phyloP scores from a whole-genome alignment of 148 eudicot genomes.

The Persicaria tinctoria region DNA sequence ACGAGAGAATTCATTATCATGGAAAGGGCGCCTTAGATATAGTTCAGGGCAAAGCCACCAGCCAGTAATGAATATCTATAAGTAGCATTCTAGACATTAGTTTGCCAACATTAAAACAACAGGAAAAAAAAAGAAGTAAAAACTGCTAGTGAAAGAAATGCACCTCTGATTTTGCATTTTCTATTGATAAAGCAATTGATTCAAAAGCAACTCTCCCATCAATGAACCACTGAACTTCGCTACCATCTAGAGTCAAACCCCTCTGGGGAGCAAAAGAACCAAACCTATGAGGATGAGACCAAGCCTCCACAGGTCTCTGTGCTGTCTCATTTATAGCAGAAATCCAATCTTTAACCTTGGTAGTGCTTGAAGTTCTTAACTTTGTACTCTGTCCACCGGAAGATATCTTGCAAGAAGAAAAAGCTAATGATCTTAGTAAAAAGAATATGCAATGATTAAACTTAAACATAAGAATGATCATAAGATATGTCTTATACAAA shows the following conservation, averaged over 20 bases:
- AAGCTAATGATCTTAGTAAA: not conserved
- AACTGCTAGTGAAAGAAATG: slow-evolving; percentile 10
- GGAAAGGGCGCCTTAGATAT: slow-evolving; percentile 77
- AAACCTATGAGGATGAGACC: slow-evolving; percentile 94
- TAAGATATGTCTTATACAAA: not conserved
- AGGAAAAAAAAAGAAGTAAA: not conserved
- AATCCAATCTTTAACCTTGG: slow-evolving; percentile 85
- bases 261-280: slow-evolving; percentile 89
- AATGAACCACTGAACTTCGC: slow-evolving; percentile 97
- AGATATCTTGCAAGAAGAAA: slow-evolving; percentile 45
- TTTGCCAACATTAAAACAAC: slow-evolving; percentile 10
- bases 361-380: slow-evolving; percentile 57
- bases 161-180: slow-evolving; percentile 93
- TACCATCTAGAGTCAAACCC: slow-evolving; percentile 79
- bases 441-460: not conserved
- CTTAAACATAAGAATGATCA: not conserved
- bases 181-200: slow-evolving; percentile 90
- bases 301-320: slow-evolving; percentile 79
- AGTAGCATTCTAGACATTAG: slow-evolving; percentile 12
- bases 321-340: slow-evolving; percentile 78
- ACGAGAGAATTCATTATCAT: slow-evolving; percentile 51
- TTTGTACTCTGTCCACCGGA: slow-evolving; percentile 58
- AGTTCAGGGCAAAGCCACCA: slow-evolving; percentile 99
- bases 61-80: slow-evolving; percentile 93
- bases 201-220: slow-evolving; percentile 90